These are phyloP conservation scores for Paecilomyces niveus DNA, from an alignment of 2,329 filamentous ascomycete species.

Conservation along the genomic window DNA sequence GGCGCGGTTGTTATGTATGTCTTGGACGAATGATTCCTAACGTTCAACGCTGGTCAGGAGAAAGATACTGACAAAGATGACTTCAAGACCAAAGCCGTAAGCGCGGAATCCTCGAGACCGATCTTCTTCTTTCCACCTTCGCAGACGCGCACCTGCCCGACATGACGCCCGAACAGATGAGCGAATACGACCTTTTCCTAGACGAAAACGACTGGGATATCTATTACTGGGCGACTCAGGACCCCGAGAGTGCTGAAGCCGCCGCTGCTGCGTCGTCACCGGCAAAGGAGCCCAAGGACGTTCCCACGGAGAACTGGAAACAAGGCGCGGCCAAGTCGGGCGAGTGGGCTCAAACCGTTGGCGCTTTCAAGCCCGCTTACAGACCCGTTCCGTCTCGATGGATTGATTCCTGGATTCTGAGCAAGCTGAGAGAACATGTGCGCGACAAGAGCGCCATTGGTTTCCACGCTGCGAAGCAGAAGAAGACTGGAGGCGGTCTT, in stretches of 20 bases:
- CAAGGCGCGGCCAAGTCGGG: constrained; percentile 52
- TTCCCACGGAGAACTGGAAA: constrained; percentile 42
- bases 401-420: constrained; percentile 73
- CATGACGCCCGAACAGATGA: constrained; percentile 68
- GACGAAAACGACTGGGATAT: constrained; percentile 99
- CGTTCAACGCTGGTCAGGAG: not conserved
- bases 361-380: constrained; percentile 89
- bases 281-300: constrained; percentile 25
- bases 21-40: not conserved
- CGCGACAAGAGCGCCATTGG: constrained; percentile 55
- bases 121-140: constrained; percentile 94
- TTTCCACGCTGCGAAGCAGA: constrained; percentile 32
- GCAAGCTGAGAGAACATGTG: constrained; percentile 73
- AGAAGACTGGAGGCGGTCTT: constrained; percentile 33
- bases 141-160: constrained; percentile 67
- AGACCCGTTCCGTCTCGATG: constrained; percentile 80
- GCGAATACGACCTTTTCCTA: constrained; percentile 83
- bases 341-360: constrained; percentile 95
- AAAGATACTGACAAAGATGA: not conserved
- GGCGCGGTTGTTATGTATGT: constrained; percentile 66
- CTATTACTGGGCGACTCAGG: constrained; percentile 98
- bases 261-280: constrained; percentile 23
- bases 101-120: constrained; percentile 88
- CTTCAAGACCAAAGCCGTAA: constrained; percentile 86
- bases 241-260: constrained; percentile 50